A percentile compares a stretch with the other conserved stretches of the same genome.
These are phyloP conservation scores for Canna indica DNA, from an alignment of 176 grass and related monocot genomes.

Conservation along the genomic window DNA sequence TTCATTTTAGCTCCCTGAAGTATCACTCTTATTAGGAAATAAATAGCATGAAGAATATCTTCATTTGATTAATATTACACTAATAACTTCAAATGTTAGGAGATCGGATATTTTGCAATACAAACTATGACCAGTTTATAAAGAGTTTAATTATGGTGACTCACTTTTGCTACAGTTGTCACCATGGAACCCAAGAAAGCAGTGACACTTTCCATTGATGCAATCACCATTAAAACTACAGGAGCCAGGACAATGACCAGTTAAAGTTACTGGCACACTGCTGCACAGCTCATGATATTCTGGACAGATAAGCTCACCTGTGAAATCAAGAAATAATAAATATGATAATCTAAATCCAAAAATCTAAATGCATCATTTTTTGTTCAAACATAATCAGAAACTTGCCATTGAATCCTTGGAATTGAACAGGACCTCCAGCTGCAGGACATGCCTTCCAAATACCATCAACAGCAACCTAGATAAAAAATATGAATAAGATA, in stretches of 20 bases:
- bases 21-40: not conserved
- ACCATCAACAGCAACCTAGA: slow-evolving; percentile 94
- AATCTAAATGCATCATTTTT: not conserved
- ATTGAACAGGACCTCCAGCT: slow-evolving; percentile 83
- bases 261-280: slow-evolving; percentile 30
- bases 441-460: slow-evolving; percentile 84
- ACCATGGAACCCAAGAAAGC: slow-evolving; percentile 91
- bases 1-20: not conserved
- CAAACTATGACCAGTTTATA: not conserved
- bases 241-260: slow-evolving; percentile 57
- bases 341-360: slow-evolving; percentile 6
- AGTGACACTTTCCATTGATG: slow-evolving; percentile 78
- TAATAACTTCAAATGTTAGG: not conserved
- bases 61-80: not conserved
- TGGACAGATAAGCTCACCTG: slow-evolving; percentile 97
- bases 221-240: slow-evolving; percentile 91
- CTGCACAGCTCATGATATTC: slow-evolving; percentile 80
- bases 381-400: slow-evolving; percentile 16
- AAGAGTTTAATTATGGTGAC: slow-evolving; percentile 13
- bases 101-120: not conserved
- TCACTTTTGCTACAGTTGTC: slow-evolving; percentile 72
- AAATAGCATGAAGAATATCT: not conserved
- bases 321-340: slow-evolving; percentile 26
- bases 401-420: slow-evolving; percentile 90
- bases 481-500: slow-evolving; percentile 6